A percentile compares a stretch with the other conserved stretches of the same genome.
Conservation (phyloP, 2,329 filamentous ascomycete species). For the Pseudodiploospora longispora region DNA sequence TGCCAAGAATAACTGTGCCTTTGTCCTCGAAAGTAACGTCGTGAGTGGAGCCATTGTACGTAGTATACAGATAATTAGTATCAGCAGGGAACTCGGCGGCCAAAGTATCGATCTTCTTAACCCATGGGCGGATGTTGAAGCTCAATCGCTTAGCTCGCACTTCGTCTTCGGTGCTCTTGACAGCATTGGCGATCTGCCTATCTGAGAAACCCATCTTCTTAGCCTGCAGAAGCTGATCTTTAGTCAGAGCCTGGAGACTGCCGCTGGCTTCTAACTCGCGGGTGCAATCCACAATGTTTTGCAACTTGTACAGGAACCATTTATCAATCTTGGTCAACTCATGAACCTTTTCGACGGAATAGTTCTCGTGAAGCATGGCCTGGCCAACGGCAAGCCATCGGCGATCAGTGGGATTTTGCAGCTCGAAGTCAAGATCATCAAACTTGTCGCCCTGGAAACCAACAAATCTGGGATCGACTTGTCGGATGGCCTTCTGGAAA, state of each 20-base stretch:
- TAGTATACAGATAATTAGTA: constrained; percentile 95
- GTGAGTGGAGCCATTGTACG: constrained; percentile 91
- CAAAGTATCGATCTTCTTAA: constrained; percentile 97
- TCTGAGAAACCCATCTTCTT: constrained; percentile 99
- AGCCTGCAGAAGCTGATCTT: constrained; percentile 79
- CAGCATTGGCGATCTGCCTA: constrained; percentile 81
- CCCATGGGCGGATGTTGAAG: constrained; percentile 88
- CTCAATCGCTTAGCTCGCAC: constrained; percentile 77
- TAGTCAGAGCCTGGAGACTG: constrained; percentile 74
- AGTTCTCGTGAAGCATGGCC: constrained; percentile 95
- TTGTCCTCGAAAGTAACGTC: constrained; percentile 93
- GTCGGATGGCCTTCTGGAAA: constrained; percentile 96
- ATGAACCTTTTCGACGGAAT: constrained; percentile 84
- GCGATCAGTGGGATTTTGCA: constrained; percentile 89
- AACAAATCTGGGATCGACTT: constrained; percentile 85
- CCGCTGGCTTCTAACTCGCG: constrained; percentile 78
- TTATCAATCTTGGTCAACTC: constrained; percentile 98
- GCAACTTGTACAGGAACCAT: constrained; percentile 97
- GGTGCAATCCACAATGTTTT: constrained; percentile 91
- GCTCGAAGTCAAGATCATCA: constrained; percentile 80
- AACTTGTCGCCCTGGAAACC: constrained; percentile 96
- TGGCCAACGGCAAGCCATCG: constrained; percentile 96
- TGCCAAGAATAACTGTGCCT: constrained; percentile 80
- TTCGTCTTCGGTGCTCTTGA: constrained; percentile 80
- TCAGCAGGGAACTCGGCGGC: constrained; percentile 93